These are phyloP conservation scores for Barnettozyma sucrosica DNA, from an alignment of 805 yeast genomes.

Conservation along the genomic window DNA sequence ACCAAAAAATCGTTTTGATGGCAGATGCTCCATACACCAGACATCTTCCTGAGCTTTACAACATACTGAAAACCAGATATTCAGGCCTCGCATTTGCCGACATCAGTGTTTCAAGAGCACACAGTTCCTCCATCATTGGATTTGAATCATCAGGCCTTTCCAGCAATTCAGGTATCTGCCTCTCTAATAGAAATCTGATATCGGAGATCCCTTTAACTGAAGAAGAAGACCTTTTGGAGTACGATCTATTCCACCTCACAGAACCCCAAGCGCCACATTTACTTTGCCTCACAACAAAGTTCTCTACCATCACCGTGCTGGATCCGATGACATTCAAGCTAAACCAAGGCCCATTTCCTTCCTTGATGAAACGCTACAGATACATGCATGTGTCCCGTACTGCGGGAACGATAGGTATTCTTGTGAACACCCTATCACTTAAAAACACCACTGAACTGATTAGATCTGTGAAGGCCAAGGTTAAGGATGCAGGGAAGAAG, in stretches of 20 bases:
- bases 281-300: constrained; percentile 68
- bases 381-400: constrained; percentile 85
- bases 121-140: constrained; percentile 39
- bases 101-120: constrained; percentile 30
- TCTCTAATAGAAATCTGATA: constrained; percentile 29
- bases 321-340: constrained; percentile 35
- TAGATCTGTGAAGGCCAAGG: constrained; percentile 51
- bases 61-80: constrained; percentile 27
- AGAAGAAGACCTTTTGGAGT: constrained; percentile 35
- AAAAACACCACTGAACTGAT: constrained; percentile 66
- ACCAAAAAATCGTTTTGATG: constrained; percentile 54
- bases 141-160: constrained; percentile 17
- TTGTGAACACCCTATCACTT: constrained; percentile 85
- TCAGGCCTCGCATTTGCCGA: constrained; percentile 35
- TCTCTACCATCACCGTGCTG: constrained; percentile 45
- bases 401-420: constrained; percentile 86
- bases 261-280: constrained; percentile 75
- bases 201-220: constrained; percentile 28
- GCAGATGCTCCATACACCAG: constrained; percentile 66
- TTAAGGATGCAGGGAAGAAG: constrained; percentile 77
- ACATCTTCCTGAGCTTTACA: constrained; percentile 36
- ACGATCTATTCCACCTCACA: constrained; percentile 63
- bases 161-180: constrained; percentile 10
- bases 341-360: constrained; percentile 62
- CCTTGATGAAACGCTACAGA: constrained; percentile 76